phyloP scores from a whole-genome alignment of 2,329 filamentous ascomycete species.

The Truncatella angustata region DNA sequence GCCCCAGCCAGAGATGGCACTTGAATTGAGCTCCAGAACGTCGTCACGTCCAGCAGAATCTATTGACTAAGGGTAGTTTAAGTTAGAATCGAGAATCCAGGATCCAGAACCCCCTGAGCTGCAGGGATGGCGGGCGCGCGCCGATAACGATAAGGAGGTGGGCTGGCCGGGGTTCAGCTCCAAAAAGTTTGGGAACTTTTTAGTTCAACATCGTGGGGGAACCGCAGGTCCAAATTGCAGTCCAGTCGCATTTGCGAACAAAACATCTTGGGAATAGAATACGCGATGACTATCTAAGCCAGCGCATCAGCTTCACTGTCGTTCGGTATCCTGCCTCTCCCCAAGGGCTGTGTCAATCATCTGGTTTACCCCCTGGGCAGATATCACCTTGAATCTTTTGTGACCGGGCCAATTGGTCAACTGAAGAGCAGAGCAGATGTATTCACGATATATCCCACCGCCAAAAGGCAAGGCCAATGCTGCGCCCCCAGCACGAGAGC shows the following conservation, averaged over 20 bases:
- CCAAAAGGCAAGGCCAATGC: not conserved
- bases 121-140: constrained; percentile 1
- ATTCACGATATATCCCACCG: constrained; percentile 41
- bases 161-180: constrained; percentile 5
- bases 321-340: not conserved
- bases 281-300: not conserved
- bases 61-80: no score
- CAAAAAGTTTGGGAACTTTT: constrained; percentile 10
- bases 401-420: not conserved
- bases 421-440: constrained; percentile 26
- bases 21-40: no score
- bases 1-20: no score
- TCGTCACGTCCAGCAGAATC: no score
- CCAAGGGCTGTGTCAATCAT: no score
- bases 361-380: no score
- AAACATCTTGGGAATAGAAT: not conserved
- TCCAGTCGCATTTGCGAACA: not conserved
- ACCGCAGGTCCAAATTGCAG: no score
- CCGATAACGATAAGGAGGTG: constrained; percentile 14
- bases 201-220: constrained; percentile 7
- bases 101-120: no score
- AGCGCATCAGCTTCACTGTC: not conserved
- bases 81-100: no score
- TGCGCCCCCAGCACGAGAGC: no score
- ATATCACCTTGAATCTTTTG: not conserved